A percentile compares a stretch with the other conserved stretches of the same genome.
phyloP scores from a whole-genome alignment of 169 alveolate species.

The Plasmodium blacklocki region DNA sequence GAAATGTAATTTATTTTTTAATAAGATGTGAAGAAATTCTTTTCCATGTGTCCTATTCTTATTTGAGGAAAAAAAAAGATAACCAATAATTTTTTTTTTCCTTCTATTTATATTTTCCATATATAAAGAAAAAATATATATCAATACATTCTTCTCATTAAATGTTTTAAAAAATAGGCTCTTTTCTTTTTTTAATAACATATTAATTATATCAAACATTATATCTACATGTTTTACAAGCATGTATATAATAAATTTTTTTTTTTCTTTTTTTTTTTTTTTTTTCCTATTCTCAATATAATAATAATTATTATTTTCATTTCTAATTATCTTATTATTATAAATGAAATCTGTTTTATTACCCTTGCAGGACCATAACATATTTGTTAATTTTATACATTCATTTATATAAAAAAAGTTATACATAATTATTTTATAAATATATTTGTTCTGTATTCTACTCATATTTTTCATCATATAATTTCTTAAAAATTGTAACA shows the following conservation, averaged over 20 bases:
- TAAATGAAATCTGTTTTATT: neutral
- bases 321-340: too few relatives aligned
- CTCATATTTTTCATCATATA: conserved; percentile 10
- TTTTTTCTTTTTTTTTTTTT: neutral
- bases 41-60: conserved; percentile 11
- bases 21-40: conserved; percentile 10
- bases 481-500: conserved; percentile 7
- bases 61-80: conserved; percentile 3
- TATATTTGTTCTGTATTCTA: conserved; percentile 23
- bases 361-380: neutral
- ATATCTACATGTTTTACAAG: too few relatives aligned
- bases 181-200: neutral
- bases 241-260: neutral
- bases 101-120: neutral
- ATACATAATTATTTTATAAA: conserved; percentile 26
- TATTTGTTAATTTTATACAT: too few relatives aligned
- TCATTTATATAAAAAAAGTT: conserved; percentile 29
- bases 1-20: neutral
- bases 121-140: conserved; percentile 29
- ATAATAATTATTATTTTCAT: neutral
- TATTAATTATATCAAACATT: too few relatives aligned
- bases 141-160: conserved; percentile 32
- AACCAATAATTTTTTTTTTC: conserved; percentile 18
- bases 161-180: neutral
- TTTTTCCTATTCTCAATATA: neutral